A percentile compares a stretch with the other conserved stretches of the same genome.
Conservation (phyloP, 192 early-diverging fungal genomes). For the Linnemannia schmuckeri region DNA sequence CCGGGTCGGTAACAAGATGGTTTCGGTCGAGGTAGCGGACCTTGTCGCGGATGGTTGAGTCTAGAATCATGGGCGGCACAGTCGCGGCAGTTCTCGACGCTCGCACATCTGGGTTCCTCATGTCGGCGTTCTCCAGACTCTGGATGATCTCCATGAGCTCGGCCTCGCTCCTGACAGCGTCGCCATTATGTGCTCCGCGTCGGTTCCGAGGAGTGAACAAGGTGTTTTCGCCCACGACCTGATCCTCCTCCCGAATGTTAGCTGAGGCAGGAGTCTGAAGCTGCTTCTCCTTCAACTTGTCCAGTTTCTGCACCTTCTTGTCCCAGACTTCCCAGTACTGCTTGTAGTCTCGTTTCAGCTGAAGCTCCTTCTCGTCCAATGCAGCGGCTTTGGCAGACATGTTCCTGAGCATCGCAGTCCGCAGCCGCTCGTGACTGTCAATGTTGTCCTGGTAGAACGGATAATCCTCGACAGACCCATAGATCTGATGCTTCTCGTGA, state of each 20-base stretch:
- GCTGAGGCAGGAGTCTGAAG: conserved; percentile 22
- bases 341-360: conserved; percentile 63
- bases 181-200: conserved; percentile 69
- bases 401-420: conserved; percentile 31
- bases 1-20: conserved; percentile 69
- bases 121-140: conserved; percentile 76
- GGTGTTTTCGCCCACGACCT: conserved; percentile 29
- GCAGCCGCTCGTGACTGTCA: conserved; percentile 39
- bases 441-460: conserved; percentile 60
- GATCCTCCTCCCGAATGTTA: conserved; percentile 44
- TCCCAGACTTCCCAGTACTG: conserved; percentile 61
- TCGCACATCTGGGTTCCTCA: conserved; percentile 78
- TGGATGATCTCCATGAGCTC: conserved; percentile 83
- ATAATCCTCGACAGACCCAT: conserved; percentile 57
- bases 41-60: conserved; percentile 64
- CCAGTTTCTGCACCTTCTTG: conserved; percentile 57
- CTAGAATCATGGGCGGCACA: conserved; percentile 81
- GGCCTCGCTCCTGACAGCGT: conserved; percentile 83
- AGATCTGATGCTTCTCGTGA: conserved; percentile 47
- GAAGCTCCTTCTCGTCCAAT: conserved; percentile 56
- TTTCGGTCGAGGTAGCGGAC: conserved; percentile 72
- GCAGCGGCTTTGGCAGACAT: conserved; percentile 34
- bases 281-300: conserved; percentile 57
- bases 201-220: conserved; percentile 40
- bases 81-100: conserved; percentile 78